Evolutionary conservation across 2,329 filamentous ascomycete genomes (phyloP), one percentile per base, ranked within the genome.

Genomic region (Aspergillus novoparasiticus): DNA sequence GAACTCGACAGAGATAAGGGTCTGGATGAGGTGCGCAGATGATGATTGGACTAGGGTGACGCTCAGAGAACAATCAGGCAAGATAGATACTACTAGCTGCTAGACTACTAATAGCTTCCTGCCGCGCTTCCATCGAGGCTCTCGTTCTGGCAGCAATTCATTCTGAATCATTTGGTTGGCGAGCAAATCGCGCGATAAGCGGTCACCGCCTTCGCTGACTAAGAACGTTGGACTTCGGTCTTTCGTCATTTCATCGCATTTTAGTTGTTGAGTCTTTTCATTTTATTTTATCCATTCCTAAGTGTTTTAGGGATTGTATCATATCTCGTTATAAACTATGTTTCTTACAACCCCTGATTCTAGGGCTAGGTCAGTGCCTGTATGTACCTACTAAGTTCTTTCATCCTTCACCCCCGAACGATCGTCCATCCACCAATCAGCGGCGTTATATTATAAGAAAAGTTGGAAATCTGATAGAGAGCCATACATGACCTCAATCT

Each of bases 101-200:
- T 55, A 55, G n/a, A 39, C 51, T 55, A 55, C 26, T 28, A 59
- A 45, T 39, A 53, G 36, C 34, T 54, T 26, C 48, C 48, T 45
- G 57, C 23, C 51, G 26, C n/a, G 28, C 32, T n/a, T 32, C 46
- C n/a, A 58, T 23, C 26, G 60, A 51, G 55, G 21, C 60, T 54
- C 57, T 62, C 41, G 43, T 58, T 55, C 51, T 39, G 32, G n/a
- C 51, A 39, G 19, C 12, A 12, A 39, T 8, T 55, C 32, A 21
- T 14, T 55, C n/a, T 28, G 28, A 51, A 51, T 51, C 28, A 51
- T 51, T 51, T 10, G 48, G 28, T 32, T 51, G 48, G 32, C 3
- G n/a, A 39, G 51, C n/a, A 26, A 57, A 41, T 53, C 16, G 53
- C 55, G 57, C 45, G 60, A 58, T 60, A 43, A 36, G 56, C n/a